Conservation (phyloP, 1,139 yeast species). For the Tardiomyces digboiensis region DNA sequence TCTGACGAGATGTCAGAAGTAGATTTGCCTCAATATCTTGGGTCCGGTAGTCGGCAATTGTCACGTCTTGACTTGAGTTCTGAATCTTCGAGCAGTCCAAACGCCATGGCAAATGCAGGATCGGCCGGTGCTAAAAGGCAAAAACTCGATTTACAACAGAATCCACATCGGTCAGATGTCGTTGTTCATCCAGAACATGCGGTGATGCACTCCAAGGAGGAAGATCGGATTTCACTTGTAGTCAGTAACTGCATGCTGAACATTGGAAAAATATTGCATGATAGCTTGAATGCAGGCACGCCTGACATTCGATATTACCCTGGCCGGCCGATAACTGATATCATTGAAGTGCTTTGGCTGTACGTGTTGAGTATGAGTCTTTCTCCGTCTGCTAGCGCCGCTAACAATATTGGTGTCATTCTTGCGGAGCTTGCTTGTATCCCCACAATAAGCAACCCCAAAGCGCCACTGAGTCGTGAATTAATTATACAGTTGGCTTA, state of each 20-base stretch:
- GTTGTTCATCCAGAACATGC: too few relatives aligned
- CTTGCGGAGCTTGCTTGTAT: conserved; percentile 18
- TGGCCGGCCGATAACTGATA: not conserved
- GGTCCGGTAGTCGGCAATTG: too few relatives aligned
- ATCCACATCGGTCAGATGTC: too few relatives aligned
- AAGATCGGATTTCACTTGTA: conserved; percentile 4
- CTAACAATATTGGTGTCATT: conserved; percentile 27
- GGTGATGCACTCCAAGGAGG: too few relatives aligned
- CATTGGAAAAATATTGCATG: conserved; percentile 27
- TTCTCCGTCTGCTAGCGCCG: conserved; percentile 25
- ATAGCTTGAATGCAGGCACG: conserved; percentile 24
- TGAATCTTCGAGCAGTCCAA: too few relatives aligned
- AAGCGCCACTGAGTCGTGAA: conserved; percentile 7
- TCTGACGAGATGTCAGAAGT: too few relatives aligned
- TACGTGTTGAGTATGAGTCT: conserved; percentile 24
- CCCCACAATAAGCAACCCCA: not conserved
- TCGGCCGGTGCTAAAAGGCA: too few relatives aligned
- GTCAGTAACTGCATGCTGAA: conserved; percentile 24
- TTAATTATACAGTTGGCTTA: conserved; percentile 16
- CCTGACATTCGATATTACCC: conserved; percentile 18
- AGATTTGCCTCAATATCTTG: too few relatives aligned
- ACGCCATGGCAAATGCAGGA: too few relatives aligned
- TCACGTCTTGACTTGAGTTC: too few relatives aligned
- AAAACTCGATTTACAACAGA: too few relatives aligned
- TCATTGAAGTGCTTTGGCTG: conserved; percentile 8